Evolutionary conservation across 768 basidiomycete species (phyloP).

Genomic region (Russula dissimulans): DNA sequence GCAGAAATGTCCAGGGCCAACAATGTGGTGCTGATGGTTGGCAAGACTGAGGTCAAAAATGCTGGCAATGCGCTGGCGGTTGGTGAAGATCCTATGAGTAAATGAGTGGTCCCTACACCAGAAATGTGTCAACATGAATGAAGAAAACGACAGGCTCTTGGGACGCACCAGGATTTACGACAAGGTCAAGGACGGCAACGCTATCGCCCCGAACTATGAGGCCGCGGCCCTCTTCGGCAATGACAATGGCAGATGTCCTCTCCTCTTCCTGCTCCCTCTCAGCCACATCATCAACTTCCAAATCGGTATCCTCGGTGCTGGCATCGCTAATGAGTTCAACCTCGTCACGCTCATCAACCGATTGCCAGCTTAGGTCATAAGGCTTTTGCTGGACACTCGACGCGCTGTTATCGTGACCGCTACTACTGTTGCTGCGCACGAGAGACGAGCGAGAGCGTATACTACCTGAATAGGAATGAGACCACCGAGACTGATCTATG

Average conservation of each 20-base stretch:
- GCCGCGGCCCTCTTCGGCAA: conserved; percentile 81
- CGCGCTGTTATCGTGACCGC: conserved; percentile 31
- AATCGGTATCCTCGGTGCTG: conserved; percentile 38
- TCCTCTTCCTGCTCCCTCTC: conserved; percentile 53
- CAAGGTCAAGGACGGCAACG: conserved; percentile 48
- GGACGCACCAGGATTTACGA: conserved; percentile 61
- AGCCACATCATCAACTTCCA: conserved; percentile 33
- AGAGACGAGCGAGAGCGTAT: conserved; percentile 66
- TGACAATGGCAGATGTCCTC: conserved; percentile 64
- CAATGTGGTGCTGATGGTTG: conserved; percentile 65
- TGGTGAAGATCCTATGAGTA: conserved; percentile 74
- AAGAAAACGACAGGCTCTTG: background rate
- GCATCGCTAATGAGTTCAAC: conserved; percentile 45
- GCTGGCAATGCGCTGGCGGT: conserved; percentile 70
- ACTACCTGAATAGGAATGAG: conserved; percentile 56
- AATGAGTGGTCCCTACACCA: conserved; percentile 78
- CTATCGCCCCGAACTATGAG: conserved; percentile 69
- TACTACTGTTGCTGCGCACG: conserved; percentile 37
- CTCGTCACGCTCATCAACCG: conserved; percentile 65
- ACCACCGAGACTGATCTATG: conserved; percentile 62
- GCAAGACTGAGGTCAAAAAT: conserved; percentile 62
- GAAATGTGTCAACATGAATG: background rate
- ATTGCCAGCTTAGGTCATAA: conserved; percentile 68
- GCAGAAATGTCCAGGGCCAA: conserved; percentile 90
- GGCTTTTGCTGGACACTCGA: conserved; percentile 51